Conservation (phyloP, 495 filamentous ascomycete species). For the Amniculicola lignicola region DNA sequence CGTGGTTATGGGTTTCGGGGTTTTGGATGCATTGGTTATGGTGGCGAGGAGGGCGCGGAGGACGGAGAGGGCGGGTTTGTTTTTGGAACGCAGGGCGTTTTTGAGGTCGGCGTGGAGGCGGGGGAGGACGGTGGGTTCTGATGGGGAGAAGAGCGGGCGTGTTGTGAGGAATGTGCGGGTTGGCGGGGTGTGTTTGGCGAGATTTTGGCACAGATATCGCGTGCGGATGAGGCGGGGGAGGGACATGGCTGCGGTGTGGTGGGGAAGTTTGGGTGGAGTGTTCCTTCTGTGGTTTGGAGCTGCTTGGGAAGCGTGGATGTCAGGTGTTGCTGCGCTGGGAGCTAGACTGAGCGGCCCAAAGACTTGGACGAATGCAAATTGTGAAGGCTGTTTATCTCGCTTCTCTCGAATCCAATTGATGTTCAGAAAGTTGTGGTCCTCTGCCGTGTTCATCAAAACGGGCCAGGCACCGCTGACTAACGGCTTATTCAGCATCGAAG, state of each 20-base stretch:
- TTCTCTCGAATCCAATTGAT: no score
- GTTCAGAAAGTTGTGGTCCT: no score
- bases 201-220: background rate
- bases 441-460: no score
- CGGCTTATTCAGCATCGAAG: no score
- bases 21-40: conserved; percentile 61
- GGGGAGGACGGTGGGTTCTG: conserved; percentile 30
- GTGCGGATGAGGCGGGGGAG: conserved; percentile 17
- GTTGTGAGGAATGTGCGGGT: conserved; percentile 14
- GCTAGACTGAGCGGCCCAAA: no score
- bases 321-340: background rate
- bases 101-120: conserved; percentile 59
- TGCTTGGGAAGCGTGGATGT: background rate
- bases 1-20: conserved; percentile 54
- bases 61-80: conserved; percentile 54
- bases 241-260: conserved; percentile 7
- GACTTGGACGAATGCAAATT: no score
- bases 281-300: background rate
- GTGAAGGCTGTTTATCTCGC: no score
- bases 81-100: conserved; percentile 60
- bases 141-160: background rate
- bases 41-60: conserved; percentile 60
- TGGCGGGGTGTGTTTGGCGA: background rate
- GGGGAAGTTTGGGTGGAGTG: background rate
- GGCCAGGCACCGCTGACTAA: no score